phyloP scores from a whole-genome alignment of 2,329 filamentous ascomycete genomes.

The Verticillium alfalfae region DNA sequence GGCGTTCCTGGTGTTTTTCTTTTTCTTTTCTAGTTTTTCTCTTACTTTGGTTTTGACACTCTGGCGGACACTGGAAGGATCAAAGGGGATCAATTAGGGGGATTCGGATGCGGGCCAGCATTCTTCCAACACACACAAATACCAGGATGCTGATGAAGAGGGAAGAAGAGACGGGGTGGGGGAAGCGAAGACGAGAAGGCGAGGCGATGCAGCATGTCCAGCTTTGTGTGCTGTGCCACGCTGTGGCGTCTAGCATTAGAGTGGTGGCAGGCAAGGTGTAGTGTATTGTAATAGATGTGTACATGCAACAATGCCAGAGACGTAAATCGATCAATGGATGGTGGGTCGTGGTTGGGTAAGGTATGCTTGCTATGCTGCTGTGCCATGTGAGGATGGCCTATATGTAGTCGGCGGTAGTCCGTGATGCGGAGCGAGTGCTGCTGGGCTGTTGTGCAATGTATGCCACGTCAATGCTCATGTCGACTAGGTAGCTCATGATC shows the following conservation, averaged over 20 bases:
- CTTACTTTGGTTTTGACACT: conserved; percentile 4
- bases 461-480: too few species aligned
- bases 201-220: conserved; percentile 5
- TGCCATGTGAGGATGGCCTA: not conserved
- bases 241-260: conserved; percentile 15
- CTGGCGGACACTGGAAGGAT: conserved; percentile 9
- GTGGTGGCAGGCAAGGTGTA: conserved; percentile 16
- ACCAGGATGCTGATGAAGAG: conserved; percentile 13
- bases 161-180: not conserved
- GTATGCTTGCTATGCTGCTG: not conserved
- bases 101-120: conserved; percentile 5
- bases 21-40: not conserved
- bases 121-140: conserved; percentile 15
- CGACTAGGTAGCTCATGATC: too few species aligned
- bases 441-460: not conserved
- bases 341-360: too few species aligned
- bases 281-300: conserved; percentile 38
- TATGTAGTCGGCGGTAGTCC: too few species aligned
- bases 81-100: conserved; percentile 5
- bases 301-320: conserved; percentile 9
- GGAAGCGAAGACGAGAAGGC: conserved; percentile 5
- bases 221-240: not conserved
- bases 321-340: not conserved
- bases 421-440: not conserved
- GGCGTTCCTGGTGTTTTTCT: not conserved